Evolutionary conservation across 192 early-diverging fungal genomes (phyloP), one percentile per base, ranked within the genome.

Genomic region (Coemansia sp.): DNA sequence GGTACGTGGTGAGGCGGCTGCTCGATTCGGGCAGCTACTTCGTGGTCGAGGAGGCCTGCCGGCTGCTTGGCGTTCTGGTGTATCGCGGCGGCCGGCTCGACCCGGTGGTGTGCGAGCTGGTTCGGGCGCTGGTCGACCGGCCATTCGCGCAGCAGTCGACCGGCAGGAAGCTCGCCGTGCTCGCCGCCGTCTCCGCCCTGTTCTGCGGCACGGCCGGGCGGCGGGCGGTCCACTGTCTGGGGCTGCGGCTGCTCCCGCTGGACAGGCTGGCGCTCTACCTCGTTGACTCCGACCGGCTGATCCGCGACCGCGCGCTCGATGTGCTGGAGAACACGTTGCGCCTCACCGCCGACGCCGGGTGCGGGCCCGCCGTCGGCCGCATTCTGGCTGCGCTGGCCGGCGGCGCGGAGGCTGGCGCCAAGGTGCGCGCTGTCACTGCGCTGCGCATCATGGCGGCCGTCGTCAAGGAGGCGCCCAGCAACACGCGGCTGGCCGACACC

Each of bases 281-380:
- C 17, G 70, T 68, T 67, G 74, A 76, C 40, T 5, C 5, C 1
- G 79, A 81, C 54, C 44, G 74, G 41, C 59, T 70, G 55, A 57
- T 76, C 13, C 79, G 79, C 44, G 79, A 81, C 68, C 59, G 58
- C 17, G 79, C 79, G 9, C 64, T 81, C 68, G 79, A 81, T 38
- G 61, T 81, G 42, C 50, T 76, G 25, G 79, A 81, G 45, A 62
- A 50, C 9, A 46, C 46, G 16, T 7, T 81, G 55, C 46, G 65
- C 6, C 25, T 46, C 1, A 32, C 65, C 5, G 41, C 14, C 3
- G 43, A 44, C 25, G 17, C 53, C 19, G 17, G 48, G 0, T 53
- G 49, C 42, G 5, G 40, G 58, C n/a, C 57, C 8, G n/a, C 20
- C 11, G n/a, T 57, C 16, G 2, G 66, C 14, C n/a, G 22, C 12